These are phyloP conservation scores for Calonectria naviculata DNA, from an alignment of 2,329 filamentous ascomycete species.

Conservation along the genomic window DNA sequence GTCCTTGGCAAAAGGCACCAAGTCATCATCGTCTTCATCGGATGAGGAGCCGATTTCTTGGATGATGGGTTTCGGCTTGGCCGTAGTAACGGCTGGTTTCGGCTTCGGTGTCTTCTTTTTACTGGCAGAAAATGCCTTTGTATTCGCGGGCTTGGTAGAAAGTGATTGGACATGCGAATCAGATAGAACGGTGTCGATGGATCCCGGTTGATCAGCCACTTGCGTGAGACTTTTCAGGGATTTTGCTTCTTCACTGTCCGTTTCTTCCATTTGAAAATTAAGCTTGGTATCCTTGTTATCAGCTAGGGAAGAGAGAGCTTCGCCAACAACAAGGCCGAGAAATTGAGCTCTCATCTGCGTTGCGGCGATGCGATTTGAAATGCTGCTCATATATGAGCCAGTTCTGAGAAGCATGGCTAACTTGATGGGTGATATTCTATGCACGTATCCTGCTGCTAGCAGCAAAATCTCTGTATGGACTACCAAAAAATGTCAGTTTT, in stretches of 20 bases:
- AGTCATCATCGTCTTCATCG: constrained; percentile 72
- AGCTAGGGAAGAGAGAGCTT: constrained; percentile 72
- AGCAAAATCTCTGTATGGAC: constrained; percentile 84
- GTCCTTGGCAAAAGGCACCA: constrained; percentile 85
- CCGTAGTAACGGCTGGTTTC: constrained; percentile 41
- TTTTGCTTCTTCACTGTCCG: constrained; percentile 75
- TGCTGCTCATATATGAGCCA: constrained; percentile 76
- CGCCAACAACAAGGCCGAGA: constrained; percentile 89
- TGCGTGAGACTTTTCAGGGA: constrained; percentile 78
- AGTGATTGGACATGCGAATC: constrained; percentile 8
- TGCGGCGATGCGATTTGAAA: constrained; percentile 87
- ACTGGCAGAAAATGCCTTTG: constrained; percentile 10
- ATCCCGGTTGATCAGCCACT: constrained; percentile 72
- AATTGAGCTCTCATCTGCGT: constrained; percentile 82
- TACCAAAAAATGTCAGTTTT: constrained; percentile 52
- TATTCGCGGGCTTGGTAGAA: constrained; percentile 4
- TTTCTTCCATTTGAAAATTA: constrained; percentile 87
- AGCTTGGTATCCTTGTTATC: constrained; percentile 78
- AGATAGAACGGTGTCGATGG: constrained; percentile 61
- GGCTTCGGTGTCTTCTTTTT: constrained; percentile 44
- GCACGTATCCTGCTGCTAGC: constrained; percentile 80
- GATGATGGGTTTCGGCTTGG: constrained; percentile 61
- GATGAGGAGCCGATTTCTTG: constrained; percentile 74
- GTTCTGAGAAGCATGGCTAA: constrained; percentile 78
- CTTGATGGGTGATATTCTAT: constrained; percentile 72